phyloP scores from a whole-genome alignment of 306 rosid species.

The Luffa aegyptiaca region DNA sequence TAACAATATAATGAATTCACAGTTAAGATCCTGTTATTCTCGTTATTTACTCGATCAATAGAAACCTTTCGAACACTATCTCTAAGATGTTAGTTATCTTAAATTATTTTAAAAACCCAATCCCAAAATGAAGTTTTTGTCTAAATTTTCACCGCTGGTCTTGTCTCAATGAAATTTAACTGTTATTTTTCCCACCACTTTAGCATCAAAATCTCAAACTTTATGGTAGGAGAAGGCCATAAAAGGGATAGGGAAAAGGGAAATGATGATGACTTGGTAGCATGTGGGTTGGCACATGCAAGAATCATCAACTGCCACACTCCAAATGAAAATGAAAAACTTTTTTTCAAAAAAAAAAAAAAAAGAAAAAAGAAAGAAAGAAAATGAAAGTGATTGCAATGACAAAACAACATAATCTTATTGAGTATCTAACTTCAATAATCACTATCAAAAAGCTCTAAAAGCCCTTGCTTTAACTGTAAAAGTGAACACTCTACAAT shows the following conservation, averaged over 20 bases:
- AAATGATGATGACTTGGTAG: constrained; percentile 27
- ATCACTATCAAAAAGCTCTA: background rate
- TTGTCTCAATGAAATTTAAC: background rate
- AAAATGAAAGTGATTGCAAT: background rate
- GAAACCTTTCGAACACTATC: background rate
- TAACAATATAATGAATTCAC: background rate
- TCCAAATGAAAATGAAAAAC: constrained; percentile 13
- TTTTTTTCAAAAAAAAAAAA: too few species aligned
- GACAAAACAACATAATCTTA: background rate
- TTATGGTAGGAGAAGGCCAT: background rate
- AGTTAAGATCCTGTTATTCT: background rate
- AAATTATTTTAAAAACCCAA: background rate
- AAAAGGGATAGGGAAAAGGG: background rate
- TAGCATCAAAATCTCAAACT: background rate
- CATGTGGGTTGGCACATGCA: constrained; percentile 29
- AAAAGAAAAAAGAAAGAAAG: too few species aligned
- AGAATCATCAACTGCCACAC: constrained; percentile 46
- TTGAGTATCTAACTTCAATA: constrained; percentile 5
- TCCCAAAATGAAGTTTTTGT: background rate
- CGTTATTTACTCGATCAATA: background rate
- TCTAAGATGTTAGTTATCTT: background rate
- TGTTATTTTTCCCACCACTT: background rate
- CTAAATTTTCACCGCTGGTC: background rate
- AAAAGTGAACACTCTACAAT: background rate
- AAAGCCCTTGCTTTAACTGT: background rate